A percentile compares a stretch with the other conserved stretches of the same genome.
These are phyloP conservation scores for Ganoderma sinense DNA, from an alignment of 1,284 basidiomycete species.

Conservation along the genomic window DNA sequence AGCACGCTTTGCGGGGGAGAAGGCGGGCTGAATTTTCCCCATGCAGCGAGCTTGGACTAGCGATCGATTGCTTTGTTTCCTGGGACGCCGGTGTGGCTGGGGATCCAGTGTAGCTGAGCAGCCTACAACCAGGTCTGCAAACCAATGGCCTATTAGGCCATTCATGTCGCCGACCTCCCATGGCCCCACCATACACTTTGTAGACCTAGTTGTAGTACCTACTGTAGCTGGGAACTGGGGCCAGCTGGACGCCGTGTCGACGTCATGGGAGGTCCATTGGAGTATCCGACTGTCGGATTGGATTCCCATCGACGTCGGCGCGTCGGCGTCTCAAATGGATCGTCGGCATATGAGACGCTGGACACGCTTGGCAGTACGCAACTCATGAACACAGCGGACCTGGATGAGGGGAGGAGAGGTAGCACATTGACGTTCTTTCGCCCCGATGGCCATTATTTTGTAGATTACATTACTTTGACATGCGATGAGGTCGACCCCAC, in stretches of 20 bases:
- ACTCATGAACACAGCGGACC: background rate
- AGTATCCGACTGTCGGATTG: background rate
- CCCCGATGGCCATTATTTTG: background rate
- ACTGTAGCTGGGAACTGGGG: background rate
- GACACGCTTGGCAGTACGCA: background rate
- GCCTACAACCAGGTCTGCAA: background rate
- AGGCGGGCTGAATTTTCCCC: background rate
- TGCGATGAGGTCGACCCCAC: no score
- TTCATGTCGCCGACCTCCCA: background rate
- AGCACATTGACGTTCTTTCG: background rate
- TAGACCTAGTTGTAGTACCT: background rate
- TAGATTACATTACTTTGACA: background rate
- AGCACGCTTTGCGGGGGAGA: background rate
- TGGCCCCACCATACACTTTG: background rate
- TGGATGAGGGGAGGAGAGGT: background rate
- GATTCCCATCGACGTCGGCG: background rate
- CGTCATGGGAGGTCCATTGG: background rate
- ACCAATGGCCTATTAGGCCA: background rate
- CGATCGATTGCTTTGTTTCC: background rate
- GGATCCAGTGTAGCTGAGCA: background rate
- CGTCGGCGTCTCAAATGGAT: background rate
- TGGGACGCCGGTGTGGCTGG: background rate
- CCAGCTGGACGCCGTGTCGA: background rate
- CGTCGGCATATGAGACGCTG: background rate
- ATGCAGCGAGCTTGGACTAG: background rate